Percentiles rank a stretch among this genome's conserved stretches.
phyloP scores from a whole-genome alignment of 768 basidiomycete species.

The Calocybe cyanea region DNA sequence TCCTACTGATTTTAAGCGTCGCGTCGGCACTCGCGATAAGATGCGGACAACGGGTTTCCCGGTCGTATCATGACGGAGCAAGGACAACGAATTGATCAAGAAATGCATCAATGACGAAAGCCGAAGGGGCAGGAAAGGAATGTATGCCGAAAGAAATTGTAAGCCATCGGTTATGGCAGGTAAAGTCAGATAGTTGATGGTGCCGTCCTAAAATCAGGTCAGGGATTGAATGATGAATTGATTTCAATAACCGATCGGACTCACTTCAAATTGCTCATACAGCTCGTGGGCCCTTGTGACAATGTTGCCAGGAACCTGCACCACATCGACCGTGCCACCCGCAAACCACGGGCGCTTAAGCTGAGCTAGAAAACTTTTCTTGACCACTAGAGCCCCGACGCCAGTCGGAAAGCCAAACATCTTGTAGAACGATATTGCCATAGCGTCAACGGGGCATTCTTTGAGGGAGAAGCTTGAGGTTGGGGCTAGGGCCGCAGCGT shows the following conservation, averaged over 20 bases:
- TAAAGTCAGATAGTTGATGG: slow-evolving; percentile 75
- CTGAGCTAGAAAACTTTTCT: slow-evolving; percentile 57
- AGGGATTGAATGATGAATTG: background rate
- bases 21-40: slow-evolving; percentile 57
- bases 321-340: slow-evolving; percentile 78
- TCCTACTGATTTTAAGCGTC: slow-evolving; percentile 51
- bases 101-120: slow-evolving; percentile 66
- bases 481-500: slow-evolving; percentile 78
- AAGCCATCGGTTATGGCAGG: slow-evolving; percentile 79
- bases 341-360: slow-evolving; percentile 81
- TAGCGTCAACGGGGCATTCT: slow-evolving; percentile 70
- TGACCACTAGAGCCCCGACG: slow-evolving; percentile 74
- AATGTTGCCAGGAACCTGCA: slow-evolving; percentile 74
- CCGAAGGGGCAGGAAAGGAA: slow-evolving; percentile 75
- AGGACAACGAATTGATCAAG: slow-evolving; percentile 50
- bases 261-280: slow-evolving; percentile 78
- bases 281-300: slow-evolving; percentile 55
- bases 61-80: slow-evolving; percentile 57
- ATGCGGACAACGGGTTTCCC: slow-evolving; percentile 63
- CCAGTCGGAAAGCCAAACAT: slow-evolving; percentile 90
- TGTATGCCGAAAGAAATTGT: slow-evolving; percentile 71
- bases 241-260: slow-evolving; percentile 13
- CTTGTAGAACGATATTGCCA: slow-evolving; percentile 85
- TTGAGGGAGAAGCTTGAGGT: slow-evolving; percentile 65
- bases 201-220: slow-evolving; percentile 59